Evolutionary conservation across 2,329 filamentous ascomycete species (phyloP).

Genomic region (Fusarium sp.): DNA sequence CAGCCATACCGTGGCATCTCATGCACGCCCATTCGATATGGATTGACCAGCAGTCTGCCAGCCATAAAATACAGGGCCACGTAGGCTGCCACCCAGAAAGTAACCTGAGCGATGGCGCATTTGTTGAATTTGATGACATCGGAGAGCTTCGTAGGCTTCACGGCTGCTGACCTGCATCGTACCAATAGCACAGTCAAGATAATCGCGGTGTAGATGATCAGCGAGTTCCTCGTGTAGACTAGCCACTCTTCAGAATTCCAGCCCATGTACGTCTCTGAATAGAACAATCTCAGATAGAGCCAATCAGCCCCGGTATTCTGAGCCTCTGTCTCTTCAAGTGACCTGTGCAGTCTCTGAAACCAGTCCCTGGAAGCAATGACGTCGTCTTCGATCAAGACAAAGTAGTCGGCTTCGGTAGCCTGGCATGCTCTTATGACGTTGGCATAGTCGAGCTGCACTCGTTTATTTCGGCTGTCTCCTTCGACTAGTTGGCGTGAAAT

Average conservation of each 20-base stretch:
- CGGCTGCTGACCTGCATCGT: conserved; percentile 19
- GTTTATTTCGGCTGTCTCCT: conserved; percentile 40
- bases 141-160: conserved; percentile 23
- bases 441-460: conserved; percentile 50
- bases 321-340: conserved; percentile 43
- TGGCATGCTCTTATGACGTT: conserved; percentile 47
- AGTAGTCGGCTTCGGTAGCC: conserved; percentile 43
- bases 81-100: conserved; percentile 46
- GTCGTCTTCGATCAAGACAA: conserved; percentile 54
- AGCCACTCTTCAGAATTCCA: conserved; percentile 56
- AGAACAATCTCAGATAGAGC: conserved; percentile 55
- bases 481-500: conserved; percentile 22
- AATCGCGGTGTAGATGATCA: conserved; percentile 38
- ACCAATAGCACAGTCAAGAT: conserved; percentile 26
- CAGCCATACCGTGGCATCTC: conserved; percentile 56
- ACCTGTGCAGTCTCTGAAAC: conserved; percentile 44
- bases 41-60: conserved; percentile 47
- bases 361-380: conserved; percentile 52
- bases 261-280: conserved; percentile 54
- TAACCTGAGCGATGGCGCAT: conserved; percentile 25
- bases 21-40: conserved; percentile 44
- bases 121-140: conserved; percentile 21
- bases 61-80: conserved; percentile 49
- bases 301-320: conserved; percentile 38
- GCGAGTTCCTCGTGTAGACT: conserved; percentile 39